Base-by-base conservation (phyloP, 106 monocot genomes). In the Xerophyta viscosa region DNA sequence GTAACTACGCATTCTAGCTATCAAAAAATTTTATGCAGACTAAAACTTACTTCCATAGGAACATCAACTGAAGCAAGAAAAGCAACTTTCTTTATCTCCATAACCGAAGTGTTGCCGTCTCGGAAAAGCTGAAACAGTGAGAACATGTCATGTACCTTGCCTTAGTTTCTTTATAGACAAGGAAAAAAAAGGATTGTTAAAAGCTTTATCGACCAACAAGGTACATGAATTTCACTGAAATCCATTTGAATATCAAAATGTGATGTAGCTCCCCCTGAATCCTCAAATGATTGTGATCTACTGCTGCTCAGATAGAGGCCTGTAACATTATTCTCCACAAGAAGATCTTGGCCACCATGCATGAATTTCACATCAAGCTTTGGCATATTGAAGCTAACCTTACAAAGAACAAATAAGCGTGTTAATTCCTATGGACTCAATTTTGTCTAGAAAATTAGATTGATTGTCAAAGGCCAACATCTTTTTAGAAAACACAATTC, bases 381-480 rank as follows among this genome's bases (percentile, higher is more conserved):
- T 58, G 85, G 79, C 73, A 96, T 76, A 62, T 76, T 82, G 82
- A 96, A 82, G 63, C 77, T 79, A 73, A 96, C 96, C 96, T 96
- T 89, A 78, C 81, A 82, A 65, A 74, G 46, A 81, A 61, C 62
- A 75, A 75, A 63, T 52, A 48, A 48, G 54, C 61, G 65, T 69
- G 53, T 54, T 31, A 54, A 27, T 51, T 14, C 3, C 19, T 19
- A 47, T n/a, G n/a, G n/a, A n/a, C n/a, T n/a, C n/a, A n/a, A n/a
- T n/a, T n/a, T n/a, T n/a, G n/a, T n/a, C n/a, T n/a, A n/a, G n/a
- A n/a, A n/a, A n/a, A n/a, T n/a, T n/a, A n/a, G n/a, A n/a, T n/a
- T n/a, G n/a, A n/a, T n/a, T n/a, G n/a, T n/a, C n/a, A n/a, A n/a
- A n/a, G n/a, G n/a, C n/a, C n/a, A n/a, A n/a, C n/a, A n/a, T n/a